Conservation (phyloP, 257 asterid species). For the Pogostemon cablin region DNA sequence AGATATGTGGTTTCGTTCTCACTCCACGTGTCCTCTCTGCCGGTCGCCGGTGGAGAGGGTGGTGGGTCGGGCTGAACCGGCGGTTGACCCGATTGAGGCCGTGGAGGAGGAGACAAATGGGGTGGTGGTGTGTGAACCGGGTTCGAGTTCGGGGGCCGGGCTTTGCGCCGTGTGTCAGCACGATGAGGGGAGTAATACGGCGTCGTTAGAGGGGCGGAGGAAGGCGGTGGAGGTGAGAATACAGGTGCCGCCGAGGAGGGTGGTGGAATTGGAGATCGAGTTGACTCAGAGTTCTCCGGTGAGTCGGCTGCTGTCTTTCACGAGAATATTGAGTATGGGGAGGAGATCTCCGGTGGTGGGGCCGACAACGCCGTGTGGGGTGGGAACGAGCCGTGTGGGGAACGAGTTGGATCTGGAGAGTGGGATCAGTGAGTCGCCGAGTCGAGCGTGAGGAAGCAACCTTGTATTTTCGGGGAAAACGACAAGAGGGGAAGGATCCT, state of each 20-base stretch:
- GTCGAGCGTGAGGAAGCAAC: slow-evolving; percentile 37
- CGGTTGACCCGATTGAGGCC: slow-evolving; percentile 15
- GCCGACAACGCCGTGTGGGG: slow-evolving; percentile 42
- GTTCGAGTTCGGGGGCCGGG: slow-evolving; percentile 43
- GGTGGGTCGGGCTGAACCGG: slow-evolving; percentile 33
- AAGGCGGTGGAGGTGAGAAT: slow-evolving; percentile 63
- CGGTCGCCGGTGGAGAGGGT: slow-evolving; percentile 65
- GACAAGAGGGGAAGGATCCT: slow-evolving; percentile 11
- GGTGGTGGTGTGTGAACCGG: slow-evolving; percentile 34
- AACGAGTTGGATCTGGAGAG: slow-evolving; percentile 43
- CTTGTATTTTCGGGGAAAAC: slow-evolving; percentile 37
- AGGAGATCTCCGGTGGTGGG: slow-evolving; percentile 46
- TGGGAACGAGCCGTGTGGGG: slow-evolving; percentile 38
- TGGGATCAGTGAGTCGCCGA: slow-evolving; percentile 34
- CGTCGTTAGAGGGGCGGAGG: slow-evolving; percentile 46
- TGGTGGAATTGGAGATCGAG: slow-evolving; percentile 45
- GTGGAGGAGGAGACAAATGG: background rate
- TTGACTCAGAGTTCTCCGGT: slow-evolving; percentile 59
- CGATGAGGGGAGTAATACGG: slow-evolving; percentile 28
- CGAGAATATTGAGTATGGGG: slow-evolving; percentile 66
- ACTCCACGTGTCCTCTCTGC: slow-evolving; percentile 87
- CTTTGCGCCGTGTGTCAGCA: slow-evolving; percentile 29
- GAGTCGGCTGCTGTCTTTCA: slow-evolving; percentile 55
- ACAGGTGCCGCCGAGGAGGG: slow-evolving; percentile 64
- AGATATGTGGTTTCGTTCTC: slow-evolving; percentile 85